Base-by-base conservation (phyloP, 139 green algal genomes). In the Chlamydomonas sphaeroides region DNA sequence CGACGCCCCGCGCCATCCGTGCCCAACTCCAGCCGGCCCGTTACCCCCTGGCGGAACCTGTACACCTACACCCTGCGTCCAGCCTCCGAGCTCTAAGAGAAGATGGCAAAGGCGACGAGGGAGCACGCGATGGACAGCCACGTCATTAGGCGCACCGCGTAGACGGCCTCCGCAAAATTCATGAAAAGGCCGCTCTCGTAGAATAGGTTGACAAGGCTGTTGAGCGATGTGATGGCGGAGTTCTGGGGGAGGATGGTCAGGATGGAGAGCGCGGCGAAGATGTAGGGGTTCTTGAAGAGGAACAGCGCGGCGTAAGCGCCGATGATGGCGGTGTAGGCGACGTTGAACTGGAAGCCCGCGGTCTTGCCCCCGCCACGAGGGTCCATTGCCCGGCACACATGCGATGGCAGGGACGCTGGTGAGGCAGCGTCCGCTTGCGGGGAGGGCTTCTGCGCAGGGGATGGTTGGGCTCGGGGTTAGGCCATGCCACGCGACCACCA, bases 91-190 rank as follows among this genome's bases (percentile, higher is more conserved):
- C 35, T 49, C n/a, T n/a, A 89, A 18, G 79, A 72, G 75, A 88
- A 90, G 18, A 90, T 75, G 3, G 86, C 80, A 63, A 90, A 90
- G 42, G 78, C 83, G 35, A 86, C 36, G 1, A 90, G 66, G 36
- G 66, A 86, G 86, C 88, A 92, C 0, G 62, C 83, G 49, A 93
- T 92, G 32, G 86, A 90, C 11, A 93, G 71, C 90, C 90, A 93
- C 1, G 90, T 89, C 51, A 93, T 84, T 5, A 93, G 79, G 38
- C 90, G 84, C 48, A 93, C 90, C 78, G 88, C 92, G 57, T 89
- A 91, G 28, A 93, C 90, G 8, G 90, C 90, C 82, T 93, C 90
- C 23, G 88, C 90, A 65, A 92, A 93, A 75, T 91, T 93, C 86
- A 91, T 91, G 84, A 93, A 93, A 38, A 92, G 65, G 3, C 88